Percentiles rank a stretch among this genome's conserved stretches.
Conservation (phyloP, 805 yeast genomes). For the Priceomyces fermenticarens region DNA sequence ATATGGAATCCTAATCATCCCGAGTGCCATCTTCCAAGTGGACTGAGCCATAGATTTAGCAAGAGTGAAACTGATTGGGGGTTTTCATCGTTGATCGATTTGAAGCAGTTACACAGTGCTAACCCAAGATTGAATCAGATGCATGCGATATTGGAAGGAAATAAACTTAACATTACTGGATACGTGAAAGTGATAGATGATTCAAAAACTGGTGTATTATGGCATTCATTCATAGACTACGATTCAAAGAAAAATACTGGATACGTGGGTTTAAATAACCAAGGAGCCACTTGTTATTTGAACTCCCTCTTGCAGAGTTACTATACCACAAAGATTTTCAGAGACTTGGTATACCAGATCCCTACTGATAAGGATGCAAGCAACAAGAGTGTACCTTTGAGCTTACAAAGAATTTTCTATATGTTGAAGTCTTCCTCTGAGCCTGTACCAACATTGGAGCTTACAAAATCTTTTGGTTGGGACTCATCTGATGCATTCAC, state of each 20-base stretch:
- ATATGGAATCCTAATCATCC: constrained; percentile 81
- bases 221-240: constrained; percentile 84
- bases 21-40: constrained; percentile 52
- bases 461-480: constrained; percentile 96
- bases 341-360: constrained; percentile 83
- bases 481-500: constrained; percentile 92
- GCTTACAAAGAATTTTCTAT: constrained; percentile 86
- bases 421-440: constrained; percentile 67
- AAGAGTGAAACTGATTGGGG: constrained; percentile 93
- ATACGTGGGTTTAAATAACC: constrained; percentile 88
- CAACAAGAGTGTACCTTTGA: constrained; percentile 63
- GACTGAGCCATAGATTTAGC: constrained; percentile 76
- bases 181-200: constrained; percentile 78
- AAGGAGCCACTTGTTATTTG: constrained; percentile 97
- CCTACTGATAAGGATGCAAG: constrained; percentile 64
- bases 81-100: constrained; percentile 70
- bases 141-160: constrained; percentile 46
- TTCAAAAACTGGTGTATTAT: constrained; percentile 84
- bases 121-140: constrained; percentile 16
- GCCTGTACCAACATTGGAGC: constrained; percentile 80
- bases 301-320: constrained; percentile 90
- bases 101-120: constrained; percentile 37
- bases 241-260: constrained; percentile 89
- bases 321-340: constrained; percentile 76
- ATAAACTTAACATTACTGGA: constrained; percentile 67